Conservation (phyloP, 2,329 filamentous ascomycete species). For the Colletotrichum filicis region DNA sequence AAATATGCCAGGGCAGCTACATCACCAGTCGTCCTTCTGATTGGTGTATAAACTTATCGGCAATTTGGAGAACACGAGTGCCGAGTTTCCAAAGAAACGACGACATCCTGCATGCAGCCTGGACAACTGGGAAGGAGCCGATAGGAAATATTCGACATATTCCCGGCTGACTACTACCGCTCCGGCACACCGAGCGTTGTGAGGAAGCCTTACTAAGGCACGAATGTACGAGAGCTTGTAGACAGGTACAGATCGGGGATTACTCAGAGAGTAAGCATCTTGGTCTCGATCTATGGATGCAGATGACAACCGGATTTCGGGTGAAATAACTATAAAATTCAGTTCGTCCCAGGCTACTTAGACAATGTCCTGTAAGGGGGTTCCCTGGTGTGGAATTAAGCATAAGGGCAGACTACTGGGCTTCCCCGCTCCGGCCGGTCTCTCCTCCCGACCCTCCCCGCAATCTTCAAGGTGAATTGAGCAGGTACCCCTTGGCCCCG, state of each 20-base stretch:
- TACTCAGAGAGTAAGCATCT: background rate
- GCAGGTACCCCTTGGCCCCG: conserved; percentile 1
- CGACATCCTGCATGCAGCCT: background rate
- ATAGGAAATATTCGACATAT: background rate
- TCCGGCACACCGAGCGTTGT: background rate
- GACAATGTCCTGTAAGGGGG: background rate
- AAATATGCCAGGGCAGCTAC: too few relatives aligned
- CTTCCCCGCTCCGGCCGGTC: background rate
- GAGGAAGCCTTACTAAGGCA: too few relatives aligned
- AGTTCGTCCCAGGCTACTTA: background rate
- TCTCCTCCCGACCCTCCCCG: conserved; percentile 10
- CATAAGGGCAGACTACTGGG: conserved; percentile 11
- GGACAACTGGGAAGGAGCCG: background rate
- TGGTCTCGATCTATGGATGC: background rate
- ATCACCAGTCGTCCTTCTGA: background rate
- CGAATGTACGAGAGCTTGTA: too few relatives aligned
- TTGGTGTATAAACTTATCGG: conserved; percentile 27
- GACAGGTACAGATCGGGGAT: too few relatives aligned
- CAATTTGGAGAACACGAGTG: background rate
- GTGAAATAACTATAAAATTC: too few relatives aligned
- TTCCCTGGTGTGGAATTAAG: conserved; percentile 7
- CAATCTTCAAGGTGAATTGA: background rate
- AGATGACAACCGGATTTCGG: too few relatives aligned
- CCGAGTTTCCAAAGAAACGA: background rate
- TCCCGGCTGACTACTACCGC: background rate